Conservation (phyloP, 2,329 filamentous ascomycete species). For the Verticillium tricorpus region DNA sequence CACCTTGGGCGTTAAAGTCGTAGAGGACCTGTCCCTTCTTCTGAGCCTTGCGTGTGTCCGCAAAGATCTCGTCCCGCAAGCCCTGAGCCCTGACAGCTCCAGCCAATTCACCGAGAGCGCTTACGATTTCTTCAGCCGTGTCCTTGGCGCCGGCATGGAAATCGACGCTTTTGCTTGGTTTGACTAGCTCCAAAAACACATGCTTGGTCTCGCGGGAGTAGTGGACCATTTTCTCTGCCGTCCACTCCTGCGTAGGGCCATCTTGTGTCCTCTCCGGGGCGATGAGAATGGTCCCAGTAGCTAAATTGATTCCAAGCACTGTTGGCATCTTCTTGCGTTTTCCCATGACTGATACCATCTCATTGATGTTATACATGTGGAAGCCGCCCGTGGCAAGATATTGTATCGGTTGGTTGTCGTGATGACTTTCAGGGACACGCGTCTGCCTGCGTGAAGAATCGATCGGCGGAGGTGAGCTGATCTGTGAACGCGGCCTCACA, state of each 20-base stretch:
- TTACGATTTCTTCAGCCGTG: conserved; percentile 89
- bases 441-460: conserved; percentile 15
- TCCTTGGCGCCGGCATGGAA: conserved; percentile 97
- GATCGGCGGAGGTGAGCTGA: conserved; percentile 17
- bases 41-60: conserved; percentile 62
- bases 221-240: conserved; percentile 90
- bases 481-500: conserved; percentile 20
- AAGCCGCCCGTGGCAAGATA: conserved; percentile 63
- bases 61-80: conserved; percentile 79
- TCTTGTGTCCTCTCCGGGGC: conserved; percentile 80
- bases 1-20: conserved; percentile 93
- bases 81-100: conserved; percentile 81
- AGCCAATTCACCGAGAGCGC: conserved; percentile 80
- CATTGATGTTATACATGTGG: conserved; percentile 93
- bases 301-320: conserved; percentile 89
- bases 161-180: conserved; percentile 90
- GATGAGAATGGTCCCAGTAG: conserved; percentile 84
- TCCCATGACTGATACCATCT: conserved; percentile 95
- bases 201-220: conserved; percentile 98
- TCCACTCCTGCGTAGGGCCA: conserved; percentile 87
- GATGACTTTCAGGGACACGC: neutral
- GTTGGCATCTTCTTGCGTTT: conserved; percentile 98
- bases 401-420: neutral
- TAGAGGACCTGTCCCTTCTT: conserved; percentile 87
- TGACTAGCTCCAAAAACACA: conserved; percentile 88